These are phyloP conservation scores for Suillus paluster DNA, from an alignment of 768 basidiomycete species.

Conservation along the genomic window DNA sequence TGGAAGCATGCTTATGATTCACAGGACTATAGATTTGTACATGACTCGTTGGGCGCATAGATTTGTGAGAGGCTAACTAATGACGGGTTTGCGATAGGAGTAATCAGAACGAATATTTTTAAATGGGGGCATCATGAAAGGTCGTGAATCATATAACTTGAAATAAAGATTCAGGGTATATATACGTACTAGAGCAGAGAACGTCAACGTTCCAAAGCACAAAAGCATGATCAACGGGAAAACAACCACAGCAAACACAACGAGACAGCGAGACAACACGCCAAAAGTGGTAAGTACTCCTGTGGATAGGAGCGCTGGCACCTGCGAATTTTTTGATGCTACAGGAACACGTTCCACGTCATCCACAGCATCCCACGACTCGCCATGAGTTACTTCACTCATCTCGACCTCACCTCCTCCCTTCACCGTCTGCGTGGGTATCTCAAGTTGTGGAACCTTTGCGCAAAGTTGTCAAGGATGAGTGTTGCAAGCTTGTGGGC, in stretches of 20 bases:
- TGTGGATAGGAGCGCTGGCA: background rate
- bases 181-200: background rate
- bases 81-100: background rate
- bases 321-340: background rate
- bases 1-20: slow-evolving; percentile 7
- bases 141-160: background rate
- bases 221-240: background rate
- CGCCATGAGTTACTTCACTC: background rate
- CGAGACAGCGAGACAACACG: background rate
- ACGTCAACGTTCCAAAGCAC: background rate
- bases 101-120: background rate
- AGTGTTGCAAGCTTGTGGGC: slow-evolving; percentile 11
- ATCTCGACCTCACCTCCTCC: slow-evolving; percentile 2
- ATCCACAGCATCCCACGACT: slow-evolving; percentile 5
- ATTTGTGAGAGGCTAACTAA: background rate
- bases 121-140: too few relatives aligned
- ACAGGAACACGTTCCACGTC: background rate
- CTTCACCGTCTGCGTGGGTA: slow-evolving; percentile 4
- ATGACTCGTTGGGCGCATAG: background rate
- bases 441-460: slow-evolving; percentile 22
- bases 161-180: background rate
- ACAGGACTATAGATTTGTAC: background rate
- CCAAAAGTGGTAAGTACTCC: background rate
- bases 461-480: slow-evolving; percentile 27
- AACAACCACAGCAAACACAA: background rate